Evolutionary conservation across 257 asterid genomes (phyloP).

Genomic region (Ballota nigra): DNA sequence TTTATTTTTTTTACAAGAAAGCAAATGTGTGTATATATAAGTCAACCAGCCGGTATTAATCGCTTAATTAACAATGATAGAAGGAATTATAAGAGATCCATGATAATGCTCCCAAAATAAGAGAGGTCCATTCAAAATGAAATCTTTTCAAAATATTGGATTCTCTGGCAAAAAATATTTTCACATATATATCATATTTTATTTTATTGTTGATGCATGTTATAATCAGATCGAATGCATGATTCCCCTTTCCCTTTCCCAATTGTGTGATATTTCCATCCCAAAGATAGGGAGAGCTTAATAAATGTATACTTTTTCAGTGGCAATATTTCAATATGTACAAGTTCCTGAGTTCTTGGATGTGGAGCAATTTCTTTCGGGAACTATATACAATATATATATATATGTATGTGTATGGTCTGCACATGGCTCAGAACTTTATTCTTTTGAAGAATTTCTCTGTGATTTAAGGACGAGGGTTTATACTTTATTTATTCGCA

Average conservation of each 20-base stretch:
- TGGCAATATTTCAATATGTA: neutral
- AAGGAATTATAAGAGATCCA: too few species aligned
- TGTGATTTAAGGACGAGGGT: neutral
- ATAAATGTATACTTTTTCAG: neutral
- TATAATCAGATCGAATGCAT: too few species aligned
- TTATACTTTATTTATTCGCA: constrained; percentile 5
- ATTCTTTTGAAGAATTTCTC: neutral
- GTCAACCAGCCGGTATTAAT: too few species aligned
- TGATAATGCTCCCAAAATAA: too few species aligned
- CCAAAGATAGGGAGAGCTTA: constrained; percentile 1
- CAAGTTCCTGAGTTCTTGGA: constrained; percentile 33
- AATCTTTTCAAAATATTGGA: too few species aligned
- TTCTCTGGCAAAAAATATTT: too few species aligned
- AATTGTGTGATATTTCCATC: constrained; percentile 12
- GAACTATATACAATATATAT: neutral
- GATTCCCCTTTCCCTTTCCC: neutral
- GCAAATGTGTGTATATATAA: too few species aligned
- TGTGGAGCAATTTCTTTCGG: constrained; percentile 20
- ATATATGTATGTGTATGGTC: neutral
- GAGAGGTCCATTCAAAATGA: too few species aligned
- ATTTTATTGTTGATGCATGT: neutral
- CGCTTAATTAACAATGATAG: too few species aligned
- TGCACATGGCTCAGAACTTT: constrained; percentile 10
- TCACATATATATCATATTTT: too few species aligned
- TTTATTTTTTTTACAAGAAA: too few species aligned